Base-by-base conservation (phyloP, 768 basidiomycete genomes). In the Leccinum uliginosum region DNA sequence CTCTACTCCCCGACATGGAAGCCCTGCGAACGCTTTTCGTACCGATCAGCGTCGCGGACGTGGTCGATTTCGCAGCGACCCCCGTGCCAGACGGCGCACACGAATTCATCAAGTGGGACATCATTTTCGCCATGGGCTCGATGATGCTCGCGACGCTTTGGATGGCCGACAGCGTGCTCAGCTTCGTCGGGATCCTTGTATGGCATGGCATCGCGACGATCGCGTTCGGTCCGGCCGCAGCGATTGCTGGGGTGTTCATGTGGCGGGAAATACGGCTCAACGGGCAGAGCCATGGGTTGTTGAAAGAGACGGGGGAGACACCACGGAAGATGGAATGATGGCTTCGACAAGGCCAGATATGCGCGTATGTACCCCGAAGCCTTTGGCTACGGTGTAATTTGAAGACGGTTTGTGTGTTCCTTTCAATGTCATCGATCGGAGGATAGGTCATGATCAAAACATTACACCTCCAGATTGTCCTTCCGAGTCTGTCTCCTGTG, bases 31-130 rank as follows among this genome's bases (percentile, higher is more conserved):
- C 38, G 10, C 21, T 62, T 56, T 60, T 70, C 12, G 21, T 63
- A 14, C 67, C 69, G 1, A 50, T 30, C 6, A 29, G 4, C 10
- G 4, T 29, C 3, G 6, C 59, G 30, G 55, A 46, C 17, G 27
- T 21, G 6, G 43, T 40, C 3, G 56, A 56, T 27, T 48, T 45
- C 0, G 50, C 17, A 4, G 23, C 14, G n/a, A 32, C 48, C 8
- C 50, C 62, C 21, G 35, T 62, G 30, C 2, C 38, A n/a, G 60
- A 62, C 10, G 53, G 59, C n/a, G 57, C 59, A 2, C 58, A 65
- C 73, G 50, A 80, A 53, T 72, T 84, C 44, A 69, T 83, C 40
- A 78, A 83, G 61, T 84, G 81, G 81, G 83, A 84, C 58, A 45
- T 72, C 15, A 57, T 70, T 23, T 71, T 83, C 23, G 74, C 72